phyloP scores from a whole-genome alignment of 345 rosid genomes.

The Trapa bicornis region DNA sequence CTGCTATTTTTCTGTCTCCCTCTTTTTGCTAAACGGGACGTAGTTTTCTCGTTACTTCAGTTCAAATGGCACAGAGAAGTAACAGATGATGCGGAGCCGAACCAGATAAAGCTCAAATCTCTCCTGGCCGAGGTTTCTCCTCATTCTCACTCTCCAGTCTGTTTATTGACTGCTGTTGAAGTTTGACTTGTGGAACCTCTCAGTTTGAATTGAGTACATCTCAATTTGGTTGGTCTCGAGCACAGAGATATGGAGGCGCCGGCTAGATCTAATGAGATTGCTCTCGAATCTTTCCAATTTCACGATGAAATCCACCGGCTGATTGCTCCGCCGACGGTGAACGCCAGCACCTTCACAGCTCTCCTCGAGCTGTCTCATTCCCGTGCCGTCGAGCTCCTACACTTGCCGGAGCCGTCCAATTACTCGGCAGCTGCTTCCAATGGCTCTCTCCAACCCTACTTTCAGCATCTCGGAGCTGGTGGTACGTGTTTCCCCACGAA shows the following conservation, averaged over 20 bases:
- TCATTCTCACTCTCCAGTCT: not conserved
- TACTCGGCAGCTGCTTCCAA: not conserved
- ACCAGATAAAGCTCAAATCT: no score
- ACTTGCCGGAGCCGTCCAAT: conserved; percentile 18
- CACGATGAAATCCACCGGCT: conserved; percentile 32
- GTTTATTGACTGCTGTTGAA: no score
- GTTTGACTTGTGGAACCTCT: not conserved
- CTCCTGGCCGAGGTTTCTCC: not conserved
- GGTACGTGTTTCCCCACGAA: conserved; percentile 21
- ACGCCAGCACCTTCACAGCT: conserved; percentile 44
- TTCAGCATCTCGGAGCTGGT: not conserved
- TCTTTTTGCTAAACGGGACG: conserved; percentile 10
- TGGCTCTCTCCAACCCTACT: not conserved
- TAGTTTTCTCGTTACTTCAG: conserved; percentile 18
- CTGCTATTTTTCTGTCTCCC: not conserved
- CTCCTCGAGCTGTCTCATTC: conserved; percentile 42
- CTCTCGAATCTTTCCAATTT: conserved; percentile 28
- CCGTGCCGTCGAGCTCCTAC: conserved; percentile 47
- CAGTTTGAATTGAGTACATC: not conserved
- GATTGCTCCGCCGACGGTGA: conserved; percentile 27
- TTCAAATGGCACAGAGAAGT: conserved; percentile 11
- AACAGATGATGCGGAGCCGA: not conserved
- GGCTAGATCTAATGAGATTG: conserved; percentile 28
- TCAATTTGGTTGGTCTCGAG: conserved; percentile 5
- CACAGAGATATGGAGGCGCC: conserved; percentile 1